These are phyloP conservation scores for Mycena epipterygia DNA, from an alignment of 768 basidiomycete species.

Conservation along the genomic window DNA sequence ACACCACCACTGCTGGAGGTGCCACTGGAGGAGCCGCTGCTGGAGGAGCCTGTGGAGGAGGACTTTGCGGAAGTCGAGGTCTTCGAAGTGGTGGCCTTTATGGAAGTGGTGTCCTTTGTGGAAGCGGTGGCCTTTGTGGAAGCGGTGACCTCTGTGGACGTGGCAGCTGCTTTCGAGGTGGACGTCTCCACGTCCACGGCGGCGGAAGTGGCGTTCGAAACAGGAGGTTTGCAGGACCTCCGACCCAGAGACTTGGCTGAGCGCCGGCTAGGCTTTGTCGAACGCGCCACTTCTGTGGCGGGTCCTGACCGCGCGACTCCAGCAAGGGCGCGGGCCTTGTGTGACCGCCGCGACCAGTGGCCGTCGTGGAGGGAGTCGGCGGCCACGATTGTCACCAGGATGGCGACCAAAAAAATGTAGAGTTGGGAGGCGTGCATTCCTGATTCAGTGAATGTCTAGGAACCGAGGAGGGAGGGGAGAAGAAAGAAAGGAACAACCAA, in stretches of 20 bases:
- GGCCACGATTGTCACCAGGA: slow-evolving; percentile 38
- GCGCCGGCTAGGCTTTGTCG: slow-evolving; percentile 8
- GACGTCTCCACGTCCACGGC: slow-evolving; percentile 19
- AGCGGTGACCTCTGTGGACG: slow-evolving; percentile 41
- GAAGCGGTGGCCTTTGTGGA: slow-evolving; percentile 40
- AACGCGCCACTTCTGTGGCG: slow-evolving; percentile 11
- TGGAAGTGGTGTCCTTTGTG: slow-evolving; percentile 37
- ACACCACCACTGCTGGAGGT: slow-evolving; percentile 12
- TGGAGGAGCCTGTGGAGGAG: slow-evolving; percentile 33
- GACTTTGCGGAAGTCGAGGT: slow-evolving; percentile 29
- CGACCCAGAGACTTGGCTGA: slow-evolving; percentile 6
- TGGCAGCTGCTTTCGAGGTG: slow-evolving; percentile 33
- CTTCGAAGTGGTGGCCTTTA: slow-evolving; percentile 34
- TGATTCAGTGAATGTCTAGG: slow-evolving; percentile 32
- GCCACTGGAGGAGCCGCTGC: slow-evolving; percentile 11
- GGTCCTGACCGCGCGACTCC: slow-evolving; percentile 16
- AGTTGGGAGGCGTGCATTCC: slow-evolving; percentile 43
- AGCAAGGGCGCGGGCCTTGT: slow-evolving; percentile 19
- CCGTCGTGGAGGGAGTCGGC: slow-evolving; percentile 32
- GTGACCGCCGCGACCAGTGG: slow-evolving; percentile 30
- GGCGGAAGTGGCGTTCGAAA: slow-evolving; percentile 9
- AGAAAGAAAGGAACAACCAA: not conserved
- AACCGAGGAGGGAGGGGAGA: slow-evolving; percentile 20
- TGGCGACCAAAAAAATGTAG: slow-evolving; percentile 42
- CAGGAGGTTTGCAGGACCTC: slow-evolving; percentile 29